These are phyloP conservation scores for Trichoderma semiorbis DNA, from an alignment of 2,329 filamentous ascomycete genomes.

Conservation along the genomic window DNA sequence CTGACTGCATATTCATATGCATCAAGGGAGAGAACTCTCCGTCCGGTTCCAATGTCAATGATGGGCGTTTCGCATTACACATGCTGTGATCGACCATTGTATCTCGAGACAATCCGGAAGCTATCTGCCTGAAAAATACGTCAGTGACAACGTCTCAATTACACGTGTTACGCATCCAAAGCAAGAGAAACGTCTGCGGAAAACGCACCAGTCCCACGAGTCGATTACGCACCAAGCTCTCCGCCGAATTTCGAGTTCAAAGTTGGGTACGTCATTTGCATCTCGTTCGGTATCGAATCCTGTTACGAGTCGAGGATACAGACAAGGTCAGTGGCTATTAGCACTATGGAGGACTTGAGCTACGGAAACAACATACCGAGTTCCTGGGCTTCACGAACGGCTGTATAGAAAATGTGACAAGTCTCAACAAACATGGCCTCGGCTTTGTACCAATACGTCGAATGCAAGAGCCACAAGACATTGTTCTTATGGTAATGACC, in stretches of 20 bases:
- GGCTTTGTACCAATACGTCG: slow-evolving; percentile 34
- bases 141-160: neutral
- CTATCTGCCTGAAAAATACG: slow-evolving; percentile 30
- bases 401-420: slow-evolving; percentile 33
- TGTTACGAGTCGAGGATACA: neutral
- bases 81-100: slow-evolving; percentile 32
- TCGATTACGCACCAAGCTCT: slow-evolving; percentile 33
- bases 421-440: slow-evolving; percentile 32
- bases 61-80: slow-evolving; percentile 27
- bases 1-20: slow-evolving; percentile 32
- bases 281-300: slow-evolving; percentile 26
- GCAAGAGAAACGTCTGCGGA: neutral
- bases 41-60: slow-evolving; percentile 29
- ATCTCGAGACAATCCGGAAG: slow-evolving; percentile 31
- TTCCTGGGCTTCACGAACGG: slow-evolving; percentile 31
- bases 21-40: slow-evolving; percentile 27
- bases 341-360: neutral
- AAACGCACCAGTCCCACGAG: slow-evolving; percentile 33
- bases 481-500: slow-evolving; percentile 29
- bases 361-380: slow-evolving; percentile 23
- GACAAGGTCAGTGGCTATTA: neutral
- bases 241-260: slow-evolving; percentile 32
- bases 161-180: neutral
- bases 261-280: slow-evolving; percentile 24
- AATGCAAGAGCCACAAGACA: slow-evolving; percentile 31